phyloP scores from a whole-genome alignment of 176 grass and related monocot species.

The Paspalum notatum region DNA sequence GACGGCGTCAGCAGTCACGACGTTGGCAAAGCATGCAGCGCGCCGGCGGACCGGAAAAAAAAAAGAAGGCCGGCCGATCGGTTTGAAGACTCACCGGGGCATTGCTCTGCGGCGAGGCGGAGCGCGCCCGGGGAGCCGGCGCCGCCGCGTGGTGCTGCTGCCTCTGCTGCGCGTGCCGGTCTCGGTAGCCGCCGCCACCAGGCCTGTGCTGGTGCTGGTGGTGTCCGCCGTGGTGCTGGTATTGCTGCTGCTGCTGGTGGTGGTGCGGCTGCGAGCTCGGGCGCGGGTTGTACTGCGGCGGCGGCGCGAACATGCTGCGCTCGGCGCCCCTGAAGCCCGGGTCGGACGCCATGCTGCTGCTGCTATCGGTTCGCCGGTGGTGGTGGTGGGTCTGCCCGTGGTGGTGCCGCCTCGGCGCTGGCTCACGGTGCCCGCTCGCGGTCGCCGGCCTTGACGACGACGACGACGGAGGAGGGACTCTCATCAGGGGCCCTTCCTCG shows the following conservation, averaged over 20 bases:
- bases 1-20: not conserved
- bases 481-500: slow-evolving; percentile 15
- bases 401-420: not conserved
- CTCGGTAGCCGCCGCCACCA: not conserved
- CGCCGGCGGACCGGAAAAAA: not conserved
- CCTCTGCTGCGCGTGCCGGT: not conserved
- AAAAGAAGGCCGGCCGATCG: not conserved
- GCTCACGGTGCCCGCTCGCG: slow-evolving; percentile 12
- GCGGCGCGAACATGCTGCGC: slow-evolving; percentile 61
- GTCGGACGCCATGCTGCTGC: slow-evolving; percentile 33
- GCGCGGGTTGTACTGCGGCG: slow-evolving; percentile 42
- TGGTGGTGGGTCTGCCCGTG: not conserved
- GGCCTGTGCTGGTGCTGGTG: not conserved
- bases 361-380: slow-evolving; percentile 38
- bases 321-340: slow-evolving; percentile 2
- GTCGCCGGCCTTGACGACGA: slow-evolving; percentile 34
- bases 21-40: not conserved
- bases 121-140: slow-evolving; percentile 28
- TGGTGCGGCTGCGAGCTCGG: not conserved
- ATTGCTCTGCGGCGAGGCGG: slow-evolving; percentile 40
- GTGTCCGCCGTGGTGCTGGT: not conserved
- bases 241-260: not conserved
- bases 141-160: not conserved
- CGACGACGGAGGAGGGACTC: not conserved
- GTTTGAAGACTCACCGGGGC: slow-evolving; percentile 20